Base-by-base conservation (phyloP, 2,329 filamentous ascomycete genomes). In the Stachybotrys elegans region DNA sequence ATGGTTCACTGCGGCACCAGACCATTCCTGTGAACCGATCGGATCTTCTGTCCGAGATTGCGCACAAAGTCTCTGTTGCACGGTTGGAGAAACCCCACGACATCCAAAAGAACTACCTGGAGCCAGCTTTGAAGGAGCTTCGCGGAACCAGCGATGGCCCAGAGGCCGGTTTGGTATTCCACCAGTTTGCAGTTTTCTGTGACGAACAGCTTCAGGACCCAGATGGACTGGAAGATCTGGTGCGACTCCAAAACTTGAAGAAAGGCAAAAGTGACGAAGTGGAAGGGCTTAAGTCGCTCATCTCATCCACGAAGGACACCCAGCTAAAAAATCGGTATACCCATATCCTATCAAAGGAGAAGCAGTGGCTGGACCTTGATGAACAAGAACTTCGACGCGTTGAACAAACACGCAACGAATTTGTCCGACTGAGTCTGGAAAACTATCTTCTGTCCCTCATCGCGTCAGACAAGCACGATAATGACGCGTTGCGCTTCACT, bases 141-240 rank as follows among this genome's bases (percentile, higher is more conserved):
- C 85, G 81, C 54, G 83, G 82, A 2, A 76, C 78, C 37, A 76
- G 68, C 5, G 75, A 82, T 43, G 86, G 86, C 2, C 73, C 77
- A 36, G 87, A 92, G 48, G 87, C 91, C 3, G 90, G 91, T 1
- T 78, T 88, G 52, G 93, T 97, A 1, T 96, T 90, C 57, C 90
- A 96, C 60, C 88, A 95, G 56, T 97, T 97, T 62, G 93, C 94
- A 21, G 79, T 83, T 42, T 98, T 98, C 61, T 98, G 94, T 57
- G 92, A 98, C 60, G 83, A 90, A 57, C 93, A 98, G 61, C 73
- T 98, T 9, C 87, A 95, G 56, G 92, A 92, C 57, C 79, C 85
- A 1, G 89, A 95, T 54, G 82, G 84, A 25, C 69, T 91, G 2
- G 89, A 95, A 61, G 93, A 98, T 56, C 79, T 95, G 47, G 79